A percentile compares a stretch with the other conserved stretches of the same genome.
phyloP scores from a whole-genome alignment of 2,329 filamentous ascomycete genomes.

The Colletotrichum endophyticum region DNA sequence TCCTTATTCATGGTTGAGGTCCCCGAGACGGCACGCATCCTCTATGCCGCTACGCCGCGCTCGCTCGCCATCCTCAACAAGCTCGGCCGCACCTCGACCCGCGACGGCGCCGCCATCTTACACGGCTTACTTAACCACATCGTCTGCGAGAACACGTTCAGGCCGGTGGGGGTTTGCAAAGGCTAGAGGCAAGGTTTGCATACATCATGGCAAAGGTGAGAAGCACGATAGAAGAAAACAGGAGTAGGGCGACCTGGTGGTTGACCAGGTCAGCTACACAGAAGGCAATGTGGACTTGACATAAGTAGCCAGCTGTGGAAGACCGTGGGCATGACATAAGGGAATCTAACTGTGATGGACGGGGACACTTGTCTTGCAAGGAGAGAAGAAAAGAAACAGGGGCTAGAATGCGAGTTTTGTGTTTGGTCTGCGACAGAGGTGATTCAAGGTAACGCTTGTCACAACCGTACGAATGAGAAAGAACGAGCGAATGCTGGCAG shows the following conservation, averaged over 20 bases:
- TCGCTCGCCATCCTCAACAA: slow-evolving; percentile 93
- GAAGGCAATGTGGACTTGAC: not conserved
- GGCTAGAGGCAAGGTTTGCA: not conserved
- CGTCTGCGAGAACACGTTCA: slow-evolving; percentile 66
- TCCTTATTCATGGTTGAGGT: slow-evolving; percentile 98
- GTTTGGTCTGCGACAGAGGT: too few relatives aligned
- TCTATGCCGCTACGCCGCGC: slow-evolving; percentile 84
- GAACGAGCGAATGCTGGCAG: too few relatives aligned
- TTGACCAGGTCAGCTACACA: not conserved
- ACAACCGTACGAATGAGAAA: too few relatives aligned
- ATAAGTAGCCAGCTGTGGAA: not conserved
- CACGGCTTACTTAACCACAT: slow-evolving; percentile 88
- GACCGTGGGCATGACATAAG: too few relatives aligned
- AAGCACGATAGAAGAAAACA: not conserved
- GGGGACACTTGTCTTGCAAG: not conserved
- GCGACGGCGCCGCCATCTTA: slow-evolving; percentile 95
- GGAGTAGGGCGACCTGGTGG: not conserved
- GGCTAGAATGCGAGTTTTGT: too few relatives aligned
- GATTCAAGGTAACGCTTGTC: too few relatives aligned
- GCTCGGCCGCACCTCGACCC: slow-evolving; percentile 89
- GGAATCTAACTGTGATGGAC: too few relatives aligned
- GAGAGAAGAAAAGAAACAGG: not conserved
- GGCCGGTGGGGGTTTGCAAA: not conserved
- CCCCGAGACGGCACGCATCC: slow-evolving; percentile 87
- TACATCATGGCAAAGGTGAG: not conserved